Conservation (phyloP, 352 stramenopile genomes). For the Phytophthora agathidicida region DNA sequence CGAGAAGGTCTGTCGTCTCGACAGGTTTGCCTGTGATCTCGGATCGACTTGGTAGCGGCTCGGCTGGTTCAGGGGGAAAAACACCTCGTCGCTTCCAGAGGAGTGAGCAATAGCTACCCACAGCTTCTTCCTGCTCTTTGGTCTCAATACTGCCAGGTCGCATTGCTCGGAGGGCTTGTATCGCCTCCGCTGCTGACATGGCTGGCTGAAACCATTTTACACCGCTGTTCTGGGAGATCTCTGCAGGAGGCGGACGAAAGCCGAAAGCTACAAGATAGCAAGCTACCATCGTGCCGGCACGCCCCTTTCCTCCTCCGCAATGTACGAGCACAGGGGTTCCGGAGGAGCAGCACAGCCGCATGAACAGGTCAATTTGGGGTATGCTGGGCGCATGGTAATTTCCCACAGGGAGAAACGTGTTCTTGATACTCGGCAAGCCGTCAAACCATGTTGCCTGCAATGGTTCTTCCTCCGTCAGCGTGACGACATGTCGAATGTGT, state of each 20-base stretch:
- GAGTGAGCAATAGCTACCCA: constrained; percentile 53
- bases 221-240: background rate
- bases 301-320: constrained; percentile 69
- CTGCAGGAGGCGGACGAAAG: constrained; percentile 38
- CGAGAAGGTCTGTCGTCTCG: constrained; percentile 48
- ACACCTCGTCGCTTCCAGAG: constrained; percentile 62
- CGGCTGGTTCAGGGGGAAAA: constrained; percentile 27
- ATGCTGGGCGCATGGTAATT: constrained; percentile 64
- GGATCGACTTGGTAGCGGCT: constrained; percentile 42
- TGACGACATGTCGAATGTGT: constrained; percentile 43
- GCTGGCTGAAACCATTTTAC: constrained; percentile 40
- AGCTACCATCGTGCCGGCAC: constrained; percentile 65
- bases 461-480: constrained; percentile 46
- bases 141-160: constrained; percentile 68
- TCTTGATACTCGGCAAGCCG: constrained; percentile 20
- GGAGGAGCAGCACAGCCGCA: constrained; percentile 36
- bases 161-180: constrained; percentile 46
- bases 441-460: constrained; percentile 40
- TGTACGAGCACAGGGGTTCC: constrained; percentile 56
- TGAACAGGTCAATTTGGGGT: constrained; percentile 69
- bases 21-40: constrained; percentile 37
- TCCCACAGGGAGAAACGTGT: constrained; percentile 55
- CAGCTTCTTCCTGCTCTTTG: constrained; percentile 51
- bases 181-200: constrained; percentile 50
- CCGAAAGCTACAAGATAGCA: constrained; percentile 72